Evolutionary conservation across 2,329 filamentous ascomycete species (phyloP).

Genomic region (Talaromyces rugulosus): DNA sequence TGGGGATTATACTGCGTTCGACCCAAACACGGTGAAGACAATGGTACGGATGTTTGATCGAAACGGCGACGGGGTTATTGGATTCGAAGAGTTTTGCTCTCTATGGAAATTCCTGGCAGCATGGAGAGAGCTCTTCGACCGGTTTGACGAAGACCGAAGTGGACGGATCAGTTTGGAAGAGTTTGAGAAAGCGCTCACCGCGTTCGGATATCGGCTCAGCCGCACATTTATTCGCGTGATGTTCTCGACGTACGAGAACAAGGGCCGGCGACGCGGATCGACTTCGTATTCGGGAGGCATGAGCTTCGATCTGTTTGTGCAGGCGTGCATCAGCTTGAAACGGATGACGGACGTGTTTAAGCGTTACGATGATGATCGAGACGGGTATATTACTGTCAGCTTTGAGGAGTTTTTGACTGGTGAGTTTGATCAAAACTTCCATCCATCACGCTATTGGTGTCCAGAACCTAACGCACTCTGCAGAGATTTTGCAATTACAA

Average conservation of each 20-base stretch:
- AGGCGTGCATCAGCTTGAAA: slow-evolving; percentile 94
- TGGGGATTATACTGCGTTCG: slow-evolving; percentile 91
- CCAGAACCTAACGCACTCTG: neutral
- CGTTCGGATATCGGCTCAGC: slow-evolving; percentile 89
- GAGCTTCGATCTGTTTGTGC: slow-evolving; percentile 95
- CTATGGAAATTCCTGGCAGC: slow-evolving; percentile 94
- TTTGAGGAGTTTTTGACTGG: slow-evolving; percentile 76
- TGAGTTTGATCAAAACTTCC: slow-evolving; percentile 22
- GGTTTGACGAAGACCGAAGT: slow-evolving; percentile 82
- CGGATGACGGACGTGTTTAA: slow-evolving; percentile 99
- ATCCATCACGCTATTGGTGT: neutral
- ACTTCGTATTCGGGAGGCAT: slow-evolving; percentile 42
- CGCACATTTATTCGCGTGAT: slow-evolving; percentile 77
- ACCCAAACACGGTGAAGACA: slow-evolving; percentile 91
- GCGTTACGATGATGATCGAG: slow-evolving; percentile 94
- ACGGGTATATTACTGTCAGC: slow-evolving; percentile 82
- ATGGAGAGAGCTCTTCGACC: slow-evolving; percentile 91
- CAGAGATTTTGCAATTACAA: slow-evolving; percentile 34
- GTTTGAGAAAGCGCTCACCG: slow-evolving; percentile 83
- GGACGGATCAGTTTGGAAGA: slow-evolving; percentile 83
- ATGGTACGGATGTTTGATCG: slow-evolving; percentile 99
- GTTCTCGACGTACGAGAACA: slow-evolving; percentile 80
- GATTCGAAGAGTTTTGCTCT: slow-evolving; percentile 93
- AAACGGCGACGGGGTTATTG: slow-evolving; percentile 81
- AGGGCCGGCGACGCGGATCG: slow-evolving; percentile 37